Evolutionary conservation across 2,329 filamentous ascomycete species (phyloP).

Genomic region (Ophiostoma novo-ulmi): DNA sequence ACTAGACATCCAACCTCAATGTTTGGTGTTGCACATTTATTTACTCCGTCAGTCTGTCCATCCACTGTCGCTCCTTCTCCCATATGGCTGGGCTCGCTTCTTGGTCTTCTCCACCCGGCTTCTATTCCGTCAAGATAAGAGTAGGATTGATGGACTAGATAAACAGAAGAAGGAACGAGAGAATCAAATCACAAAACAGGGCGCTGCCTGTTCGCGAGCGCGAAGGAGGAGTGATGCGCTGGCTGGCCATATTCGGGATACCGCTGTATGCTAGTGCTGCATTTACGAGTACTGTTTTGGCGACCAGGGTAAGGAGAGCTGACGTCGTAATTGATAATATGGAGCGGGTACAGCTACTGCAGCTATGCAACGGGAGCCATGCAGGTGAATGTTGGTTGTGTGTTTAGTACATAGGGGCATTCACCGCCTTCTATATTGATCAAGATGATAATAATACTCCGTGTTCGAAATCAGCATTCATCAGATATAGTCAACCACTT

Average conservation of each 20-base stretch:
- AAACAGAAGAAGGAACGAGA: background rate
- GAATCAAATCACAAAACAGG: background rate
- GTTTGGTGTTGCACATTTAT: background rate
- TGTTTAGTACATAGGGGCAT: background rate
- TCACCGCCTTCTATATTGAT: conserved; percentile 11
- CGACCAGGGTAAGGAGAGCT: background rate
- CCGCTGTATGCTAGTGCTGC: background rate
- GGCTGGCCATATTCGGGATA: background rate
- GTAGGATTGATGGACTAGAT: background rate
- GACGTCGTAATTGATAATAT: background rate
- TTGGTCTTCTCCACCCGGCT: conserved; percentile 1
- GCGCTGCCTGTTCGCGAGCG: background rate
- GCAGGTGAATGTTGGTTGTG: conserved; percentile 8
- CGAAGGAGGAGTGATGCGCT: conserved; percentile 8
- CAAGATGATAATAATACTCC: background rate
- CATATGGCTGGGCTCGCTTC: conserved; percentile 11
- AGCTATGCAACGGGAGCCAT: conserved; percentile 13
- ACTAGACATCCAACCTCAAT: no score
- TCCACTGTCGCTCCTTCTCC: background rate
- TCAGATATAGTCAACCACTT: background rate
- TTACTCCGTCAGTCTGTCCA: background rate
- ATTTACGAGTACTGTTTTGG: background rate
- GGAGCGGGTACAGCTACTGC: background rate
- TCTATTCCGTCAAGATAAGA: conserved; percentile 8
- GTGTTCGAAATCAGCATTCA: background rate